Percentiles rank a stretch among this genome's conserved stretches.
Conservation (phyloP, 2,329 filamentous ascomycete genomes). For the Exophiala xenobiotica region DNA sequence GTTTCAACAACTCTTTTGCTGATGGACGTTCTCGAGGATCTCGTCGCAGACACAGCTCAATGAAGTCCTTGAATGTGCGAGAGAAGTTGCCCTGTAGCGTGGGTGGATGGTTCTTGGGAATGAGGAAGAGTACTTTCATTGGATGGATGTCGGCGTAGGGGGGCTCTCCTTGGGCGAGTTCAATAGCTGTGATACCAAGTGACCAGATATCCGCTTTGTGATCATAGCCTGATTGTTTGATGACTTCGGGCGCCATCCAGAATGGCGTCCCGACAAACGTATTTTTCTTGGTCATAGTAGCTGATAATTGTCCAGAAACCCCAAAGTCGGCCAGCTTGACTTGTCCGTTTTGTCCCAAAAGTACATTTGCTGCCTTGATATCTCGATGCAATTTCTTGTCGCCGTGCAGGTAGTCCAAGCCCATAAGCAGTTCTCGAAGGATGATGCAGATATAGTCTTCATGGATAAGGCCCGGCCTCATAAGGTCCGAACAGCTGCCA, state of each 20-base stretch:
- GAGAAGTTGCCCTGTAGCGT: constrained; percentile 77
- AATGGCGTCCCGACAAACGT: constrained; percentile 98
- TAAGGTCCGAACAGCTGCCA: constrained; percentile 90
- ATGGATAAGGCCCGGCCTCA: constrained; percentile 87
- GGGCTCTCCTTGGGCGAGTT: constrained; percentile 86
- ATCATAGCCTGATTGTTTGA: constrained; percentile 97
- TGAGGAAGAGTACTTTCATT: constrained; percentile 96
- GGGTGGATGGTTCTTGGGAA: constrained; percentile 90
- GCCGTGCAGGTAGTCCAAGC: constrained; percentile 86
- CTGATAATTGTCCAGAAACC: constrained; percentile 91
- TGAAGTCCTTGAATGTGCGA: constrained; percentile 79
- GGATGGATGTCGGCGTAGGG: constrained; percentile 96
- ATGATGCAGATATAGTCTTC: constrained; percentile 99
- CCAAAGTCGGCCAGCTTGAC: constrained; percentile 98
- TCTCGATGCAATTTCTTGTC: constrained; percentile 97
- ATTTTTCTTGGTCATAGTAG: constrained; percentile 99
- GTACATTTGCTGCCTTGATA: constrained; percentile 94
- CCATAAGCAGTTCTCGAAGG: constrained; percentile 80
- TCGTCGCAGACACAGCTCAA: constrained; percentile 79
- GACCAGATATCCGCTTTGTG: constrained; percentile 99
- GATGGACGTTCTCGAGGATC: constrained; percentile 87
- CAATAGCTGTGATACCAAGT: constrained; percentile 87
- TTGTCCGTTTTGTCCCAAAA: constrained; percentile 85
- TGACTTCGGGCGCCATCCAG: constrained; percentile 99
- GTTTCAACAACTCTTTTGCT: constrained; percentile 81